Evolutionary conservation across 2,329 filamentous ascomycete genomes (phyloP).

Genomic region (Aspergillus tamarii): DNA sequence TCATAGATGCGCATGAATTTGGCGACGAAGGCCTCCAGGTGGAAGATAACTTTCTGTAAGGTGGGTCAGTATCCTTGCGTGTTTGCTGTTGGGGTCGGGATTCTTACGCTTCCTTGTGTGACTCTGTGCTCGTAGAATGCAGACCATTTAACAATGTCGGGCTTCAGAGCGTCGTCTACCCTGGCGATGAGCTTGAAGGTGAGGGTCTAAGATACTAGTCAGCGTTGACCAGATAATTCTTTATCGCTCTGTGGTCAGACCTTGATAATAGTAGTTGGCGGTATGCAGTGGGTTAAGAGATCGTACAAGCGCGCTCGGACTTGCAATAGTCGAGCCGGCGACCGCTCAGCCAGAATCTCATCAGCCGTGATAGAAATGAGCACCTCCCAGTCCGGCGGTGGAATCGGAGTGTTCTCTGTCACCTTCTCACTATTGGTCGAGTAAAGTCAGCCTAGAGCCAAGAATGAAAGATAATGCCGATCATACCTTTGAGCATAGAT

Average conservation of each 20-base stretch:
- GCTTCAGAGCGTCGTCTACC: constrained; percentile 86
- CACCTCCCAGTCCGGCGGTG: constrained; percentile 95
- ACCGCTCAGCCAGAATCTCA: constrained; percentile 90
- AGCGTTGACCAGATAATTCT: neutral
- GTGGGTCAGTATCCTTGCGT: constrained; percentile 5
- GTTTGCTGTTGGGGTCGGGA: neutral
- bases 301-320: constrained; percentile 96
- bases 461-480: neutral
- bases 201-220: constrained; percentile 61
- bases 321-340: constrained; percentile 83
- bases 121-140: constrained; percentile 97
- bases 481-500: constrained; percentile 94
- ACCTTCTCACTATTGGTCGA: constrained; percentile 73
- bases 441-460: neutral
- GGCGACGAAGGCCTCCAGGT: constrained; percentile 95
- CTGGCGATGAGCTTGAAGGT: constrained; percentile 89
- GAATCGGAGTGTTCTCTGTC: constrained; percentile 83
- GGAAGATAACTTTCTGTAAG: constrained; percentile 85
- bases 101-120: constrained; percentile 71
- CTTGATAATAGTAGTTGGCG: constrained; percentile 90
- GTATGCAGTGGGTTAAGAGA: constrained; percentile 94
- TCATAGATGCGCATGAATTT: constrained; percentile 98
- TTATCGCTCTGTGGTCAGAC: constrained; percentile 34
- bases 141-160: constrained; percentile 92
- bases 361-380: constrained; percentile 86